Percentiles rank a stretch among this genome's conserved stretches.
Evolutionary conservation across 768 basidiomycete species (phyloP).

Genomic region (Russula brevipes): DNA sequence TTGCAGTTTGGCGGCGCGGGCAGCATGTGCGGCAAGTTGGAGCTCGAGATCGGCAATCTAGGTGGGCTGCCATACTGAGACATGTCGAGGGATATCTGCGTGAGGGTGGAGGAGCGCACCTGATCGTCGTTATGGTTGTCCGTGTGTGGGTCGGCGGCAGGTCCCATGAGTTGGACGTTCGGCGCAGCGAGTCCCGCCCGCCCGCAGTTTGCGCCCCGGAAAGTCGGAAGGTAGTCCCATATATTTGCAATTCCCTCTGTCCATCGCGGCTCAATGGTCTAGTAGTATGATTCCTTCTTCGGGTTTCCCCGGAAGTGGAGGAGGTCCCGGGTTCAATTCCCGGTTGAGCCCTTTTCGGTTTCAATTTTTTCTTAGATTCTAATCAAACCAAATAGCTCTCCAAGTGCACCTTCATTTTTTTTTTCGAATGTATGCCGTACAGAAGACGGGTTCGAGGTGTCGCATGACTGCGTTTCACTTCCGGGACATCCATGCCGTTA

Average conservation of each 20-base stretch:
- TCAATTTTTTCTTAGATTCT: neutral
- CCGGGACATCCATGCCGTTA: neutral
- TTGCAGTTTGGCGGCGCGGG: conserved; percentile 41
- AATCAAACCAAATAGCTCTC: no score
- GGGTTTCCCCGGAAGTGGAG: conserved; percentile 29
- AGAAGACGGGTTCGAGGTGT: no score
- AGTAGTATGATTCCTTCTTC: conserved; percentile 36
- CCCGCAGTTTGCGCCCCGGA: no score
- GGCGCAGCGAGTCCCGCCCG: no score
- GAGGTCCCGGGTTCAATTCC: conserved; percentile 42
- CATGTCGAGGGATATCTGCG: conserved; percentile 2
- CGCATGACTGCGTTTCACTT: neutral
- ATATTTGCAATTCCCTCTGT: neutral
- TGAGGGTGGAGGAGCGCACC: conserved; percentile 13
- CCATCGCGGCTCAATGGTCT: conserved; percentile 31
- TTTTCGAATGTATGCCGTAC: no score
- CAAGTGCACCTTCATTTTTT: no score
- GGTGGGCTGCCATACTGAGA: conserved; percentile 18
- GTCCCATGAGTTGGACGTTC: conserved; percentile 8
- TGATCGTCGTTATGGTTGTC: conserved; percentile 3
- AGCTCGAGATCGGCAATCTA: conserved; percentile 30
- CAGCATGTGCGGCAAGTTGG: conserved; percentile 35
- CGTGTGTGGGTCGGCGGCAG: neutral
- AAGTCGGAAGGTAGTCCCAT: neutral
- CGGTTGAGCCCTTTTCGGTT: conserved; percentile 33